These are phyloP conservation scores for Kazachstania sp. DNA, from an alignment of 1,139 yeast genomes.

Conservation along the genomic window DNA sequence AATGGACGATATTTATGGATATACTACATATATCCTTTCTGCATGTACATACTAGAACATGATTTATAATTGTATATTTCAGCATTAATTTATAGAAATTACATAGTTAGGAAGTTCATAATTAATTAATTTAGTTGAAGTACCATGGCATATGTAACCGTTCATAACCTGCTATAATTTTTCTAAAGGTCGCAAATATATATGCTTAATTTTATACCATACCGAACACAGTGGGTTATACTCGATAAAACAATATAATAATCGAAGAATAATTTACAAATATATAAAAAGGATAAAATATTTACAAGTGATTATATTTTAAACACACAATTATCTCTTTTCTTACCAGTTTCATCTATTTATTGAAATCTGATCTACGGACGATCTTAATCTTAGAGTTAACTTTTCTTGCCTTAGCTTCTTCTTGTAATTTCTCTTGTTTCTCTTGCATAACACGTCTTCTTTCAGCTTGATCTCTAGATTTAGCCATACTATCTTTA, in stretches of 20 bases:
- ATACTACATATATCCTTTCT: neutral
- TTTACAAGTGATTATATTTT: slow-evolving; percentile 3
- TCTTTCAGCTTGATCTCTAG: slow-evolving; percentile 43
- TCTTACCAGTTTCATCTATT: slow-evolving; percentile 8
- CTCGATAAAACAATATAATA: too few species aligned
- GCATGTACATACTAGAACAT: too few species aligned
- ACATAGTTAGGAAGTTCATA: too few species aligned
- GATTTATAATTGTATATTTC: too few species aligned
- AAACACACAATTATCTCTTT: neutral
- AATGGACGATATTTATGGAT: neutral
- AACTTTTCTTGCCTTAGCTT: slow-evolving; percentile 28
- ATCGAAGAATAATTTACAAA: too few species aligned
- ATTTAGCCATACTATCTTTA: slow-evolving; percentile 52
- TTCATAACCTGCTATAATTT: too few species aligned
- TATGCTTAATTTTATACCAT: too few species aligned
- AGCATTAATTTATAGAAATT: too few species aligned
- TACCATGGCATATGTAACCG: too few species aligned
- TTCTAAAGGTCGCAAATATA: too few species aligned
- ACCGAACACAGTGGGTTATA: too few species aligned
- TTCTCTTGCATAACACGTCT: slow-evolving; percentile 31
- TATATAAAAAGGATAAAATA: neutral
- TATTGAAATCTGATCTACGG: slow-evolving; percentile 26
- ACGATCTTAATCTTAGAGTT: slow-evolving; percentile 32
- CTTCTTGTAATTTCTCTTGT: slow-evolving; percentile 28
- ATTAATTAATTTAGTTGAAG: too few species aligned